Evolutionary conservation across 2,329 filamentous ascomycete genomes (phyloP).

Genomic region (Fusarium abutilonis): DNA sequence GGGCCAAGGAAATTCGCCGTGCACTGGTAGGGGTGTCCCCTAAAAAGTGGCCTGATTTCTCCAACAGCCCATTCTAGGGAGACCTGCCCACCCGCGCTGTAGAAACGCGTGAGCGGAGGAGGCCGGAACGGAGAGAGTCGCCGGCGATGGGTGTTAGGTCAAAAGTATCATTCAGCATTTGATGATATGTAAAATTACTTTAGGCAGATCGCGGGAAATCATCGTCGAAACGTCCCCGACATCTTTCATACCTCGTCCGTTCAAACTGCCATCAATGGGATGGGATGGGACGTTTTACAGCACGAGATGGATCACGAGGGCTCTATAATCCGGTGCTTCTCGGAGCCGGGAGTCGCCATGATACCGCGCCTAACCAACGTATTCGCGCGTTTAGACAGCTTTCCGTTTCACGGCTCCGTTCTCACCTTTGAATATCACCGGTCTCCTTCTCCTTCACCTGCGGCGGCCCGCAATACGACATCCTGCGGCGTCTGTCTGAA

Average conservation of each 20-base stretch:
- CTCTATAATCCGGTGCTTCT: slow-evolving; percentile 4
- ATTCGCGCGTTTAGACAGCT: not conserved
- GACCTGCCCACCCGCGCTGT: slow-evolving; percentile 27
- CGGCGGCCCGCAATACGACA: no score
- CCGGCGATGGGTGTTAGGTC: slow-evolving; percentile 14
- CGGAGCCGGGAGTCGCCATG: slow-evolving; percentile 29
- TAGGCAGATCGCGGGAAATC: slow-evolving; percentile 39
- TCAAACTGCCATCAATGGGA: not conserved
- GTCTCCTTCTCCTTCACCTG: no score
- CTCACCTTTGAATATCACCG: slow-evolving; percentile 2
- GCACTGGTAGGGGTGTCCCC: not conserved
- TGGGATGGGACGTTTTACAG: slow-evolving; percentile 33
- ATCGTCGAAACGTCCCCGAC: slow-evolving; percentile 31
- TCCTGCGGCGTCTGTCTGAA: no score
- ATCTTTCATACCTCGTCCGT: slow-evolving; percentile 18
- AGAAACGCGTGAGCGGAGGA: slow-evolving; percentile 45
- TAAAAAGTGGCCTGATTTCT: slow-evolving; percentile 41
- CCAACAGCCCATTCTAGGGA: slow-evolving; percentile 42
- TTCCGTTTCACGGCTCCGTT: not conserved
- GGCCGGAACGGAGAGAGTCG: slow-evolving; percentile 39
- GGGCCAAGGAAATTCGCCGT: slow-evolving; percentile 2
- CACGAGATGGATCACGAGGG: slow-evolving; percentile 13
- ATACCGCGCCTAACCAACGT: no score
- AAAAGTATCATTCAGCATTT: not conserved
- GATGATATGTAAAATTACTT: not conserved